Evolutionary conservation across 352 stramenopile species (phyloP).

Genomic region (Globisporangium radiosum): DNA sequence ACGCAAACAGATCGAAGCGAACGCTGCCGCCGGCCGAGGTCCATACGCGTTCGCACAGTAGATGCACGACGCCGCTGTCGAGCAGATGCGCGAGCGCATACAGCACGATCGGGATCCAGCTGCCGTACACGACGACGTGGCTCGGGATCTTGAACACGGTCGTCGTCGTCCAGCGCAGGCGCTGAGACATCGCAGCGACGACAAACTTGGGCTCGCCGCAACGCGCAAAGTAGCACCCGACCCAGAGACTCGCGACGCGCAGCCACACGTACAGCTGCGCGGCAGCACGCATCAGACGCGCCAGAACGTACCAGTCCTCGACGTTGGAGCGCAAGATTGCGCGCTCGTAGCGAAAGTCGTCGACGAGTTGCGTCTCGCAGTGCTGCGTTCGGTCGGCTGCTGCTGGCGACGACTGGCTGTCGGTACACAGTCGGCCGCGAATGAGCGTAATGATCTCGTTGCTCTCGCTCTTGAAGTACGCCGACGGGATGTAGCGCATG

Average conservation of each 20-base stretch:
- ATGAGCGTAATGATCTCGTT: conserved; percentile 27
- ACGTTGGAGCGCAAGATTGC: conserved; percentile 27
- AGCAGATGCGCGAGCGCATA: conserved; percentile 24
- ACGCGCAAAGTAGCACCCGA: conserved; percentile 17
- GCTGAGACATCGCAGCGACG: not conserved
- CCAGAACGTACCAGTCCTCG: conserved; percentile 24
- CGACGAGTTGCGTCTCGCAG: conserved; percentile 29
- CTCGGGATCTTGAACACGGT: conserved; percentile 22
- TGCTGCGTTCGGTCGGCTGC: conserved; percentile 1
- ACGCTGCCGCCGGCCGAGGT: conserved; percentile 15
- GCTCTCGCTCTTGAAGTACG: conserved; percentile 10
- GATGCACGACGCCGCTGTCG: conserved; percentile 18
- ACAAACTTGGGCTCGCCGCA: conserved; percentile 12
- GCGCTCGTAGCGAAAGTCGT: conserved; percentile 54
- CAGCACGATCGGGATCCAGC: conserved; percentile 22
- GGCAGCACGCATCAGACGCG: conserved; percentile 19
- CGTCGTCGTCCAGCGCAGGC: conserved; percentile 1
- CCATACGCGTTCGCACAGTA: conserved; percentile 18
- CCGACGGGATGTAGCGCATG: conserved; percentile 2
- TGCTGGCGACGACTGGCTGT: not conserved
- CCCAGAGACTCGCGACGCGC: conserved; percentile 19
- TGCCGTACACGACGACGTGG: conserved; percentile 32
- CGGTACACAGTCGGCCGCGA: conserved; percentile 17
- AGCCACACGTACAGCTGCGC: conserved; percentile 44
- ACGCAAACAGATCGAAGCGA: conserved; percentile 14